Evolutionary conservation across 1,284 basidiomycete species (phyloP).

Genomic region (Cryptococcus sp.): DNA sequence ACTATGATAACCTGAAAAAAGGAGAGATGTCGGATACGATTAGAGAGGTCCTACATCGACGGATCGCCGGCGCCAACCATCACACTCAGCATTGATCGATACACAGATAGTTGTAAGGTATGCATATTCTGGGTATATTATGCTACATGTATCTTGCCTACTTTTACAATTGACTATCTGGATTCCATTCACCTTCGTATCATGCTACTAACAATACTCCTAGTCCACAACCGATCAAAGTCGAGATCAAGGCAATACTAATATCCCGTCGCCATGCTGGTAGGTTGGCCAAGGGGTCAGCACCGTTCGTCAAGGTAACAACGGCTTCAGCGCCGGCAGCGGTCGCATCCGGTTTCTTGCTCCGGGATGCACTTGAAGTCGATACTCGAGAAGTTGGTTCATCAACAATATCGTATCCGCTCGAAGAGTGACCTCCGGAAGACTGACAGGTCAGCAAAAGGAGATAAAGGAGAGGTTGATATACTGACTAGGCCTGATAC

Average conservation of each 20-base stretch:
- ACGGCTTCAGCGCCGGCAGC: neutral
- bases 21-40: conserved; percentile 35
- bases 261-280: neutral
- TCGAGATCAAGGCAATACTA: too few species aligned
- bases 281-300: neutral
- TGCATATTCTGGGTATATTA: neutral
- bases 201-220: neutral
- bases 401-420: neutral
- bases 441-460: neutral
- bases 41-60: conserved; percentile 18
- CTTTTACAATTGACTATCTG: neutral
- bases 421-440: neutral
- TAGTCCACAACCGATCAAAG: too few species aligned
- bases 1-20: conserved; percentile 36
- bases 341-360: neutral
- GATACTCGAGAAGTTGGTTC: neutral
- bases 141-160: neutral
- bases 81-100: neutral
- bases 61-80: neutral
- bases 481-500: neutral
- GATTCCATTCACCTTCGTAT: too few species aligned
- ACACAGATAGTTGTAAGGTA: neutral
- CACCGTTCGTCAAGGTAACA: neutral
- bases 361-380: neutral
- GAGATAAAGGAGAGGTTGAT: neutral